Conservation (phyloP, 306 rosid species). For the Inga laurina region DNA sequence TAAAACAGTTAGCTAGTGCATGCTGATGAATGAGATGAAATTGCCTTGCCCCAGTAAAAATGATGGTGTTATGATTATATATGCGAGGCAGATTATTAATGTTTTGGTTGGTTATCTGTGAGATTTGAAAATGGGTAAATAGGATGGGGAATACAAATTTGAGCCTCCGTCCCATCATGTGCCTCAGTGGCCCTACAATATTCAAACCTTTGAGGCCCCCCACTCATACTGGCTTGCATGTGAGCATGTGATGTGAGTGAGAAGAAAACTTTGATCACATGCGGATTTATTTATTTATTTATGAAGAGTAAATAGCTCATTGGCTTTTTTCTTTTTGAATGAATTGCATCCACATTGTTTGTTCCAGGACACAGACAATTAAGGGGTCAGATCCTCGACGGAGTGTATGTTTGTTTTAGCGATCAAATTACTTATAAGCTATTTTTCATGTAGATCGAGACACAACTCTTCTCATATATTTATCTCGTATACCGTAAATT, state of each 20-base stretch:
- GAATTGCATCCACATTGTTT: slow-evolving; percentile 28
- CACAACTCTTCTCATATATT: too few relatives aligned
- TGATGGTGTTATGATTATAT: not conserved
- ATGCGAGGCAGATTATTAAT: too few relatives aligned
- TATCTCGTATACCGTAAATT: too few relatives aligned
- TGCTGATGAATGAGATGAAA: not conserved
- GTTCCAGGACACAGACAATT: slow-evolving; percentile 33
- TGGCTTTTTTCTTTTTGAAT: slow-evolving; percentile 19
- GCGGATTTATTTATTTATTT: slow-evolving; percentile 25
- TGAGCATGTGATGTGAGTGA: slow-evolving; percentile 37
- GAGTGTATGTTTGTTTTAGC: too few relatives aligned
- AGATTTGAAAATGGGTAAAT: slow-evolving; percentile 13
- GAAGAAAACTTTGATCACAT: slow-evolving; percentile 36
- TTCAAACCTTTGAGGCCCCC: slow-evolving; percentile 31
- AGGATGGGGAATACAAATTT: not conserved
- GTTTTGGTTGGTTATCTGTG: slow-evolving; percentile 19
- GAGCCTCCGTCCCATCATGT: slow-evolving; percentile 43
- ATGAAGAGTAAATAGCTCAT: slow-evolving; percentile 3
- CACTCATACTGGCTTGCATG: slow-evolving; percentile 52
- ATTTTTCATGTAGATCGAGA: too few relatives aligned
- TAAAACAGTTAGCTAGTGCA: too few relatives aligned
- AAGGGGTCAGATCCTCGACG: slow-evolving; percentile 30
- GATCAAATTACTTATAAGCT: too few relatives aligned
- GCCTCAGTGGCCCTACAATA: slow-evolving; percentile 57
- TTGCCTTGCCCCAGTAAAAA: not conserved